phyloP scores from a whole-genome alignment of 306 rosid species.

The Gastrolobium villosum region DNA sequence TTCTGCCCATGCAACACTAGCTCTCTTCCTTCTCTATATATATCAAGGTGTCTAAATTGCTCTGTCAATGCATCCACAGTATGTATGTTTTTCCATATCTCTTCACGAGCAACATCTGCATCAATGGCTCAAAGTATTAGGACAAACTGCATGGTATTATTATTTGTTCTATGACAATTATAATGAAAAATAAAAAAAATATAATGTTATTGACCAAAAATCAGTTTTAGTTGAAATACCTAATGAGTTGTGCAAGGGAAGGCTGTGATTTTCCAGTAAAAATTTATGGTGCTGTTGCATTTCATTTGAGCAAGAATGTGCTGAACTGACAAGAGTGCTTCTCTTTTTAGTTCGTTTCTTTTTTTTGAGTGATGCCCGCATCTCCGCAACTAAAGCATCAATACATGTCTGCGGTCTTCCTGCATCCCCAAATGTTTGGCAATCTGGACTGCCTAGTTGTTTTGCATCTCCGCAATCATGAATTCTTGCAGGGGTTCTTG shows the following conservation, averaged over 20 bases:
- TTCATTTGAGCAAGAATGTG: conserved; percentile 48
- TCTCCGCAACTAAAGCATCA: conserved; percentile 64
- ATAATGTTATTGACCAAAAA: conserved; percentile 26
- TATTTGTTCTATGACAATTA: conserved; percentile 35
- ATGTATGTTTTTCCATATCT: conserved; percentile 40
- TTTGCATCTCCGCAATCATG: conserved; percentile 42
- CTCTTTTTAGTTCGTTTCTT: conserved; percentile 74
- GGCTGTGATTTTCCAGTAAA: conserved; percentile 46
- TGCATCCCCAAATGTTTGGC: conserved; percentile 48
- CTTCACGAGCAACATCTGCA: conserved; percentile 61
- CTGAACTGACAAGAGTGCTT: conserved; percentile 48
- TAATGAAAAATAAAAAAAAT: not conserved
- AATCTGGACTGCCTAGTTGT: conserved; percentile 40
- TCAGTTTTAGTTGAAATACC: conserved; percentile 59
- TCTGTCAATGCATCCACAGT: conserved; percentile 63
- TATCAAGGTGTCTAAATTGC: conserved; percentile 60
- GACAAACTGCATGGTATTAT: conserved; percentile 34
- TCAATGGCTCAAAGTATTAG: conserved; percentile 33
- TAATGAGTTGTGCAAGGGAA: conserved; percentile 45
- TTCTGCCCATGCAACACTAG: conserved; percentile 56
- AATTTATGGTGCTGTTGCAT: conserved; percentile 48
- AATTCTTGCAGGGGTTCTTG: conserved; percentile 57
- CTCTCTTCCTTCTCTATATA: conserved; percentile 64
- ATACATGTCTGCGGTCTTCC: conserved; percentile 55
- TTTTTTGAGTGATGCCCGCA: conserved; percentile 59